Evolutionary conservation across 2,329 filamentous ascomycete genomes (phyloP), one percentile per base, ranked within the genome.

Genomic region (Pseudogymnoascus sp.): DNA sequence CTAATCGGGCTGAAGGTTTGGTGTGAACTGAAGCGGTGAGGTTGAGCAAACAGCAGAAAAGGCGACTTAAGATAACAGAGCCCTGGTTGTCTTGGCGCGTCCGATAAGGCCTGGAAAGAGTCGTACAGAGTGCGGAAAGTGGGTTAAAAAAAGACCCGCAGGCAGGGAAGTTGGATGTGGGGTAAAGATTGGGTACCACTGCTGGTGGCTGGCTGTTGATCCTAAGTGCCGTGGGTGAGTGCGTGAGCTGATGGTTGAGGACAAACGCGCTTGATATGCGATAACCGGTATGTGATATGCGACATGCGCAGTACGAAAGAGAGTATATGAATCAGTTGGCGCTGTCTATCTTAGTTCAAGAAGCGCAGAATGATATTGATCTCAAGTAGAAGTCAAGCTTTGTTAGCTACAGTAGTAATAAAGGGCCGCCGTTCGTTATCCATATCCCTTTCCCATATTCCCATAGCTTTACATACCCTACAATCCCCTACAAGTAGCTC

Each of bases 31-130:
- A n/a, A 38, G 59, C 33, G 33, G 21, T 43, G 59, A 43, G 59
- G 59, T 43, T 43, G 59, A 33, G 59, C 49, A 55, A 55, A 55
- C 28, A 31, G 49, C 28, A 55, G 49, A 55, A 55, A 55, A 55
- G 49, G 49, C 49, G 49, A 28, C 49, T 55, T 35, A 55, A 55
- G 49, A 55, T 55, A 55, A 55, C 49, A 33, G 25, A 55, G 49
- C 49, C 49, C 49, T 33, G 49, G 49, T 33, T 55, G 49, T 55
- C 49, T 55, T 55, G 49, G 49, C 49, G 49, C 16, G 28, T 55
- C 18, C 49, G 49, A 55, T 55, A 55, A 55, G 45, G 25, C 25
- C 11, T 52, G 25, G 9, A 18, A 55, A 35, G 49, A 33, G 45
- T 18, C n/a, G 45, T 18, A 41, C 2, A n/a, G 9, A 11, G 25